Base-by-base conservation (phyloP, 768 basidiomycete species). In the Kwoniella shandongensis region DNA sequence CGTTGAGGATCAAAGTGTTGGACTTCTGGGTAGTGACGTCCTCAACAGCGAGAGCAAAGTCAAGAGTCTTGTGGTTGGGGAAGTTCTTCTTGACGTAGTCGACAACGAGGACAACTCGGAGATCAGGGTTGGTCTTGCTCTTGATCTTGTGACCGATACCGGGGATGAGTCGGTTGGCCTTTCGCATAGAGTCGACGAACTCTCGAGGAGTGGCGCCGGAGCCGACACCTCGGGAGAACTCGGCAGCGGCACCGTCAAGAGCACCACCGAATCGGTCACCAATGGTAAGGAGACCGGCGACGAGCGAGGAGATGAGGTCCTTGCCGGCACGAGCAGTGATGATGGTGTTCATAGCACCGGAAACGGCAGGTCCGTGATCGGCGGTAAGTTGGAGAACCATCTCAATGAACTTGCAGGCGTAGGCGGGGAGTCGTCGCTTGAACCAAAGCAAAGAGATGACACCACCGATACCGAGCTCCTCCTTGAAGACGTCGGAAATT, bases 71-170 rank as follows among this genome's bases (percentile, higher is more conserved):
- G 80, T 93, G 91, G 72, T 86, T 87, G 3, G 94, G 94, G 89
- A 99, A 99, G 83, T 94, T 80, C 80, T 94, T 91, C 80, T 76
- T 80, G 59, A 94, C 94, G 69, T 88, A 99, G 80, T 93, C 91
- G 83, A 97, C 96, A 53, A 80, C 78, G 52, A 80, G 75, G 65
- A 72, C 69, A 59, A 80, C 79, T 61, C 79, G 79, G 29, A 76
- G 62, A 64, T 79, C 78, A 27, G 71, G 75, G 72, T 76, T 75
- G 67, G 73, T 73, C 75, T 76, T 75, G 54, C 66, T 91, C 86
- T 99, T 99, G 83, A 99, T 96, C 85, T 98, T 98, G 86, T 99
- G 94, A 44, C 94, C 94, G 66, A 99, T 99, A 81, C 94, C 94
- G 65, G 86, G 88, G 82, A 97, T 94, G 61, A 96, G 86, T 79